Evolutionary conservation across 805 yeast species (phyloP).

Genomic region (Kodamaea nitidulidarum): DNA sequence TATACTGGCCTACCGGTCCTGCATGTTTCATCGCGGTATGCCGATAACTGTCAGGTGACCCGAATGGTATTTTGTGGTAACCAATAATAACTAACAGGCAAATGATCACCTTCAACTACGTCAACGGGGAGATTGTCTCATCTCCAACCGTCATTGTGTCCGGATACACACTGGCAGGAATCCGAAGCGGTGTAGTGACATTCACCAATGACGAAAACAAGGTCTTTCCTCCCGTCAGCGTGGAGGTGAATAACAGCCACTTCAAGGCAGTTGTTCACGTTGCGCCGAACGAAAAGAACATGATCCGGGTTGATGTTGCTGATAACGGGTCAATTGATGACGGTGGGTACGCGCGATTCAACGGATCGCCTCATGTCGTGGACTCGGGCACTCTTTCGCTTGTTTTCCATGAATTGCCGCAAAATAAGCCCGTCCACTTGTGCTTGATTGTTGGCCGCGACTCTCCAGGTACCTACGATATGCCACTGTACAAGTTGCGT

Average conservation of each 20-base stretch:
- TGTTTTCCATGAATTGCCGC: slow-evolving; percentile 44
- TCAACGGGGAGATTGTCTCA: slow-evolving; percentile 34
- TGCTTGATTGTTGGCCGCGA: slow-evolving; percentile 75
- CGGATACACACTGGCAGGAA: slow-evolving; percentile 21
- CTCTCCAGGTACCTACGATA: slow-evolving; percentile 66
- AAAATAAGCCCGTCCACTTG: slow-evolving; percentile 76
- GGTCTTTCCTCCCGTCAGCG: slow-evolving; percentile 64
- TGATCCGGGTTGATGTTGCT: slow-evolving; percentile 46
- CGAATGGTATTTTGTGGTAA: no score
- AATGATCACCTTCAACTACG: slow-evolving; percentile 28
- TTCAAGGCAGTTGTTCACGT: slow-evolving; percentile 76
- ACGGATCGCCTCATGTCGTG: slow-evolving; percentile 14
- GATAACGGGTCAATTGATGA: slow-evolving; percentile 33
- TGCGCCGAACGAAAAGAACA: slow-evolving; percentile 48
- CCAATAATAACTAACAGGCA: no score
- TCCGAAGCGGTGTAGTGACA: slow-evolving; percentile 25
- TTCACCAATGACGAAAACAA: slow-evolving; percentile 30
- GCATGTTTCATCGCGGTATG: no score
- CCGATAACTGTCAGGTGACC: no score
- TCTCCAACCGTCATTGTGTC: slow-evolving; percentile 37
- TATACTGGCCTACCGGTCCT: no score
- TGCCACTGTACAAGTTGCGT: slow-evolving; percentile 47
- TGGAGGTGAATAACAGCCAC: slow-evolving; percentile 62
- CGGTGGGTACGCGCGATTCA: slow-evolving; percentile 23
- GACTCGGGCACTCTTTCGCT: slow-evolving; percentile 25